Evolutionary conservation across 768 basidiomycete genomes (phyloP).

Genomic region (Suillus lakei): DNA sequence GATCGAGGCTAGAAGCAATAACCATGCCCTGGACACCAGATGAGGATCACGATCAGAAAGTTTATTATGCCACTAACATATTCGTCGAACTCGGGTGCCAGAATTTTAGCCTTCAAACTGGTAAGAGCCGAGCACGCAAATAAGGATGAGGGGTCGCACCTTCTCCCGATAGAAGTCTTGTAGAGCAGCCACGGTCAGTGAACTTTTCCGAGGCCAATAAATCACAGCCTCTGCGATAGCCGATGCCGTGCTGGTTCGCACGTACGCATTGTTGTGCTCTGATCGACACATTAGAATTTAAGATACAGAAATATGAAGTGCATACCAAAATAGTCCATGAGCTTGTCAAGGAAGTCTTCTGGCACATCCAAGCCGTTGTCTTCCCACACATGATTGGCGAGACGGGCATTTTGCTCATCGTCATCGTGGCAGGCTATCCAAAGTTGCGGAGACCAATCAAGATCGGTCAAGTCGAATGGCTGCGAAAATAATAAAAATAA

Average conservation of each 20-base stretch:
- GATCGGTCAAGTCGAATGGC: constrained; percentile 93
- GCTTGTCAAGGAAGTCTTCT: constrained; percentile 56
- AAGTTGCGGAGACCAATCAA: constrained; percentile 90
- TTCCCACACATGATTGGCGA: constrained; percentile 88
- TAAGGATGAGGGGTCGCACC: constrained; percentile 40
- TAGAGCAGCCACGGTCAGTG: constrained; percentile 53
- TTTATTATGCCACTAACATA: constrained; percentile 61
- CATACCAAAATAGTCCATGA: constrained; percentile 75
- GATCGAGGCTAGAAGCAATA: constrained; percentile 83
- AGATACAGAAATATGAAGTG: background rate
- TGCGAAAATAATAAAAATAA: constrained; percentile 33
- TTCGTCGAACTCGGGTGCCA: constrained; percentile 91
- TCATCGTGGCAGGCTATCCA: constrained; percentile 91
- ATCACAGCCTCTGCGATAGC: constrained; percentile 81
- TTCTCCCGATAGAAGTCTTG: constrained; percentile 84
- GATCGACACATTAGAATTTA: constrained; percentile 2
- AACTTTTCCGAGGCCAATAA: constrained; percentile 65
- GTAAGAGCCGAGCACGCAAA: background rate
- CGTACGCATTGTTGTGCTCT: constrained; percentile 85
- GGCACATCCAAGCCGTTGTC: constrained; percentile 93
- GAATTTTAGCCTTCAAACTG: constrained; percentile 68
- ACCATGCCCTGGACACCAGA: constrained; percentile 78
- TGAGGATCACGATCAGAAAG: constrained; percentile 6
- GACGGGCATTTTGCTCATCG: constrained; percentile 83
- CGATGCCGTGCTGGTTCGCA: constrained; percentile 69